Percentiles rank a stretch among this genome's conserved stretches.
Evolutionary conservation across 352 stramenopile genomes (phyloP).

Genomic region (Pythium brassicae): DNA sequence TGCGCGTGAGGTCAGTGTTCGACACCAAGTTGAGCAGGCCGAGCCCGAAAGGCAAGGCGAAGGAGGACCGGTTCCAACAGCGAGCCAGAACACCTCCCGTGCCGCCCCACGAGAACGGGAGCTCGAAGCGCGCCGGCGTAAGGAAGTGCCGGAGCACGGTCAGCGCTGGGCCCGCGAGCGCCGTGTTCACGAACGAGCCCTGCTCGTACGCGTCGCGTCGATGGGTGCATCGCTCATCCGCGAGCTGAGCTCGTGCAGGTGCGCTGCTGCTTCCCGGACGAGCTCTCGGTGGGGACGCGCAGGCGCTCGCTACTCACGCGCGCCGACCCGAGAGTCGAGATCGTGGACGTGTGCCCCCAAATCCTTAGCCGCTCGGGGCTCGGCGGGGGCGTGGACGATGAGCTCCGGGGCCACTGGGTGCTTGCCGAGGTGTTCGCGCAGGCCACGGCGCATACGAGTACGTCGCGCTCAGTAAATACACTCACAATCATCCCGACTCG

Average conservation of each 20-base stretch:
- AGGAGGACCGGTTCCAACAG: conserved; percentile 45
- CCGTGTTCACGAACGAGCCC: conserved; percentile 54
- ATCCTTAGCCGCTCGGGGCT: conserved; percentile 16
- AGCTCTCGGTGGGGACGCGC: conserved; percentile 29
- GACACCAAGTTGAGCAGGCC: conserved; percentile 38
- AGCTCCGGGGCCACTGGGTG: conserved; percentile 19
- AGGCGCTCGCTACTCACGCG: conserved; percentile 30
- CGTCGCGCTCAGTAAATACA: too few species aligned
- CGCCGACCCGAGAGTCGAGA: conserved; percentile 43
- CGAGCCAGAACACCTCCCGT: conserved; percentile 79
- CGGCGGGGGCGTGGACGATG: conserved; percentile 13
- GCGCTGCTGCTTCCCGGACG: conserved; percentile 38
- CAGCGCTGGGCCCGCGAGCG: conserved; percentile 32
- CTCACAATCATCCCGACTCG: too few species aligned
- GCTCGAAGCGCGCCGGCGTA: conserved; percentile 53
- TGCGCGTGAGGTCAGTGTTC: conserved; percentile 47
- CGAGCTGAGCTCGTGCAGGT: conserved; percentile 46
- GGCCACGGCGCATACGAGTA: too few species aligned
- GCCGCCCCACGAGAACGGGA: conserved; percentile 65
- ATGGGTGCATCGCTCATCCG: conserved; percentile 57
- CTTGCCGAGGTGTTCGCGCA: conserved; percentile 31
- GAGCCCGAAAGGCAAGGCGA: conserved; percentile 63
- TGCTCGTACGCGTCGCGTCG: conserved; percentile 53
- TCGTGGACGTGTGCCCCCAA: conserved; percentile 58
- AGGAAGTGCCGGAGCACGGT: conserved; percentile 69